Conservation (phyloP, 306 rosid genomes). For the Medicago ruthenica region DNA sequence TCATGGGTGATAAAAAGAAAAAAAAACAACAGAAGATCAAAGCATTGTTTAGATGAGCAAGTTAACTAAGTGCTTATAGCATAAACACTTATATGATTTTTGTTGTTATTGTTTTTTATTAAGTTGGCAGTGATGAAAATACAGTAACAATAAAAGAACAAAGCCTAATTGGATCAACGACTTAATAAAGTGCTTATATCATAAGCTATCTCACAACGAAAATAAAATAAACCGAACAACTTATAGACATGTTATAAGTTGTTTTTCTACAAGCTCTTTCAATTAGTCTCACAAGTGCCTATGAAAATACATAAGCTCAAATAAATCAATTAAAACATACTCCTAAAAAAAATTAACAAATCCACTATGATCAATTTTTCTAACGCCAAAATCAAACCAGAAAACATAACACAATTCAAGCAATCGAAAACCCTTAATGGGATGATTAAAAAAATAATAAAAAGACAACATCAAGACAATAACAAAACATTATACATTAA, state of each 20-base stretch:
- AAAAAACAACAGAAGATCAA: not conserved
- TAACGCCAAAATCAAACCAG: constrained; percentile 62
- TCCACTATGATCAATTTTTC: constrained; percentile 59
- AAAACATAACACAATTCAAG: constrained; percentile 22
- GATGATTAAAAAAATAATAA: not conserved
- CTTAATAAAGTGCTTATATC: not conserved
- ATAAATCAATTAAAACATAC: not conserved
- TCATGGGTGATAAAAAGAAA: not conserved
- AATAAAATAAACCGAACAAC: too few relatives aligned
- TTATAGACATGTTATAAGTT: too few relatives aligned
- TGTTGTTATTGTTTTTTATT: too few relatives aligned
- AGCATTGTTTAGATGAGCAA: not conserved
- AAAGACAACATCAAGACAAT: too few relatives aligned
- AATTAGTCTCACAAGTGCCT: not conserved
- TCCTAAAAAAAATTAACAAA: not conserved
- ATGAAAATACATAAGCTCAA: not conserved
- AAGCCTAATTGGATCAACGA: too few relatives aligned
- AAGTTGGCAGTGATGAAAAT: too few relatives aligned
- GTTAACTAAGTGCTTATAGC: too few relatives aligned
- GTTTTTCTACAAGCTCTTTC: not conserved
- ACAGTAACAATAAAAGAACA: too few relatives aligned
- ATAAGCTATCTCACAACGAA: not conserved
- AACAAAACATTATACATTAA: not conserved
- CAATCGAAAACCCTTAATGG: constrained; percentile 11
- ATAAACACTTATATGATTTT: too few relatives aligned